phyloP scores from a whole-genome alignment of 228 moss, liverwort and hornwort genomes.

The Sphagnum fallax region DNA sequence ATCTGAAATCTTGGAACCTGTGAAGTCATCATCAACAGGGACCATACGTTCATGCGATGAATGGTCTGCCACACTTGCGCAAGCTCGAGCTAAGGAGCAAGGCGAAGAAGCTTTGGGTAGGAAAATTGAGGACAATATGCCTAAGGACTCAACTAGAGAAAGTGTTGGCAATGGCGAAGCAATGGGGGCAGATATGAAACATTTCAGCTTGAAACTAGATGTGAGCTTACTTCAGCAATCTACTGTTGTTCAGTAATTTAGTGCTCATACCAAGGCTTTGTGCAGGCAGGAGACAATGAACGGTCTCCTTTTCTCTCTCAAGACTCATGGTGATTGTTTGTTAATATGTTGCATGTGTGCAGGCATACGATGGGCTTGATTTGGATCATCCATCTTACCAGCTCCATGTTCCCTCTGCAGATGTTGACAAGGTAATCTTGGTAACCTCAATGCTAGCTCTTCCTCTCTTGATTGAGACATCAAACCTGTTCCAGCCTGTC shows the following conservation, averaged over 20 bases:
- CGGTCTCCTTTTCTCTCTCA: too few relatives aligned
- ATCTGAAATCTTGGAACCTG: constrained; percentile 14
- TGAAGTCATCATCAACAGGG: constrained; percentile 35
- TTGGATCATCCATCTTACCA: constrained; percentile 57
- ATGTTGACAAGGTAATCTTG: constrained; percentile 66
- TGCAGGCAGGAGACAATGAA: too few relatives aligned
- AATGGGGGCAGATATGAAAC: constrained; percentile 6
- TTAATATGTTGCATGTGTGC: not conserved
- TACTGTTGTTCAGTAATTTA: too few relatives aligned
- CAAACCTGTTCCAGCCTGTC: too few relatives aligned
- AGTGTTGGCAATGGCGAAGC: constrained; percentile 19
- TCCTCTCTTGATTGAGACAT: too few relatives aligned
- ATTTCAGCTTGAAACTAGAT: constrained; percentile 21
- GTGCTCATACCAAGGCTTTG: too few relatives aligned
- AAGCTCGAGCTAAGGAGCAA: constrained; percentile 31
- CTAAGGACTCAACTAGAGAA: constrained; percentile 20
- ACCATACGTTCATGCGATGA: constrained; percentile 43
- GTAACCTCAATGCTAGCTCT: not conserved
- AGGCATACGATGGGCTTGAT: constrained; percentile 40
- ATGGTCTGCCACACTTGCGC: constrained; percentile 42
- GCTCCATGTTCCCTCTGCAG: constrained; percentile 67
- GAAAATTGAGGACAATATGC: constrained; percentile 15
- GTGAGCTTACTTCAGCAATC: constrained; percentile 15
- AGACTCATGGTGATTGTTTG: not conserved
- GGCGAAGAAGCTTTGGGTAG: constrained; percentile 13